Percentiles rank a stretch among this genome's conserved stretches.
phyloP scores from a whole-genome alignment of 331 rosid species.

The Malus hybrid region DNA sequence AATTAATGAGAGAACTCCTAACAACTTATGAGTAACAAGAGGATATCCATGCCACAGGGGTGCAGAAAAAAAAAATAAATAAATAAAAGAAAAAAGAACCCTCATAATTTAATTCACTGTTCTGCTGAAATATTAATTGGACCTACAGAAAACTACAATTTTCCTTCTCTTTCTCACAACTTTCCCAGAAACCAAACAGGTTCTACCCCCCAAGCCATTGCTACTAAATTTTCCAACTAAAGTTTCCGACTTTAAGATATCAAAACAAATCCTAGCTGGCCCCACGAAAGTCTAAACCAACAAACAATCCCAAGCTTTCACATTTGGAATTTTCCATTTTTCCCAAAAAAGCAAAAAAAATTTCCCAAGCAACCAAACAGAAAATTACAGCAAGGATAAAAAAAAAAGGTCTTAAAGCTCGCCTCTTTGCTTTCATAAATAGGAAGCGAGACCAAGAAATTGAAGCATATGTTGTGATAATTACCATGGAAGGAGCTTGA shows the following conservation, averaged over 20 bases:
- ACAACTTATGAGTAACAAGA: neutral
- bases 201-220: neutral
- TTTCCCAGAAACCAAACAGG: neutral
- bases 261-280: neutral
- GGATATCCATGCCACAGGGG: neutral
- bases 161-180: neutral
- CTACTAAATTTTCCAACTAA: neutral
- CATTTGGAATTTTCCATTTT: neutral
- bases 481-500: constrained; percentile 85
- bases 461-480: neutral
- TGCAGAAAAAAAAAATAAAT: too few species aligned
- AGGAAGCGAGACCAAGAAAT: neutral
- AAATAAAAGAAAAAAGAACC: neutral
- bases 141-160: neutral
- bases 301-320: neutral
- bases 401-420: too few species aligned
- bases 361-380: neutral
- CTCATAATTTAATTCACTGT: neutral
- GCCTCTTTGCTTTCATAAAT: too few species aligned
- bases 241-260: neutral
- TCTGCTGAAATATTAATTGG: neutral
- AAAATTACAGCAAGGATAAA: too few species aligned
- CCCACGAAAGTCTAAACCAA: neutral
- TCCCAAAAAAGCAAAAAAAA: neutral
- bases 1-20: neutral